Base-by-base conservation (phyloP, 1,284 basidiomycete genomes). In the Schizopora paradoxa region DNA sequence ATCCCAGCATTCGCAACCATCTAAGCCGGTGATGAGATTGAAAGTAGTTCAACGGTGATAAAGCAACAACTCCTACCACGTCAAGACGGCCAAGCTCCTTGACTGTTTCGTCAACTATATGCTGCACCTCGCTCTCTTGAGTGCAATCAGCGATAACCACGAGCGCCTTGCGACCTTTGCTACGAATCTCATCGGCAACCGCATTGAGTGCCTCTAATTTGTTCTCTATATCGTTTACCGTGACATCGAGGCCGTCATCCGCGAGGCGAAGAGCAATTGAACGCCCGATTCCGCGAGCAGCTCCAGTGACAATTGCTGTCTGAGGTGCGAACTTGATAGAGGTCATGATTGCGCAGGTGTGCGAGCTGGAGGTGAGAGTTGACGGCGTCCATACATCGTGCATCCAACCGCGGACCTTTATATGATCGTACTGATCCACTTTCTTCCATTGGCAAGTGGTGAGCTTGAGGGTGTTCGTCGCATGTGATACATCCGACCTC, bases 61-160 rank as follows among this genome's bases (percentile, higher is more conserved):
- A n/a, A n/a, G n/a, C n/a, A n/a, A n/a, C n/a, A n/a, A n/a, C n/a
- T n/a, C n/a, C n/a, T n/a, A n/a, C n/a, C n/a, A n/a, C n/a, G n/a
- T n/a, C n/a, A n/a, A n/a, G n/a, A n/a, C n/a, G n/a, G 1, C 66
- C 67, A 3, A 66, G 53, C 6, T 55, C 48, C n/a, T 48, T 41
- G 4, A 65, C 65, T 4, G 61, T 54, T 33, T 52, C 45, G 11
- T 61, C 56, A 4, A 74, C 62, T 55, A 72, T 55, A 1, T 48
- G 49, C 38, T 62, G 56, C 2, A 73, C 69, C 18, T 68, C 61
- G 1, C 43, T 52, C 42, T 74, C 68, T 2, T 56, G 51, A 0
- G 66, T 54, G 4, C 70, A 65, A 48, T 72, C 66, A 0, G 54
- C 62, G 2, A 52, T 31, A n/a, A 70, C 37, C 1, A 53, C 50